These are phyloP conservation scores for Talaromyces atroroseus DNA, from an alignment of 2,329 filamentous ascomycete species.

Conservation along the genomic window DNA sequence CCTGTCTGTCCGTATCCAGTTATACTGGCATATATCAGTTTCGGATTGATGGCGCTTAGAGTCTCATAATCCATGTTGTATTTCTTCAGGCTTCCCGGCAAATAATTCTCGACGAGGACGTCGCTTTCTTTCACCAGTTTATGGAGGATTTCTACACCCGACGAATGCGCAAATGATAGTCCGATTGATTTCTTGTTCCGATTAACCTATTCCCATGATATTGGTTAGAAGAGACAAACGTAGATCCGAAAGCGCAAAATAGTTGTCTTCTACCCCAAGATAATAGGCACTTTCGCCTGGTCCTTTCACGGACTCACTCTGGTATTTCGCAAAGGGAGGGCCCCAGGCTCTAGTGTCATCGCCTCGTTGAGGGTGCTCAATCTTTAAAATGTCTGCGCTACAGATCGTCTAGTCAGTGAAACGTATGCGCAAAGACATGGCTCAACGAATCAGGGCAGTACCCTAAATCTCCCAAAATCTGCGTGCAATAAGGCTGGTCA, in stretches of 20 bases:
- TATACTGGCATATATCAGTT: slow-evolving; percentile 88
- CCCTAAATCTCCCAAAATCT: slow-evolving; percentile 94
- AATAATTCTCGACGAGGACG: slow-evolving; percentile 93
- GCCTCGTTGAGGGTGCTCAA: slow-evolving; percentile 85
- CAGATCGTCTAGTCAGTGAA: slow-evolving; percentile 17
- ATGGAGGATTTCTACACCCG: slow-evolving; percentile 82
- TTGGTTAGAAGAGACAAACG: slow-evolving; percentile 4
- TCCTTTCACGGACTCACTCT: slow-evolving; percentile 50
- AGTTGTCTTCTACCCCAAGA: slow-evolving; percentile 58
- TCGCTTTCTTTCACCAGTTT: slow-evolving; percentile 79
- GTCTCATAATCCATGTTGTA: slow-evolving; percentile 86
- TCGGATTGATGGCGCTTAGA: slow-evolving; percentile 73
- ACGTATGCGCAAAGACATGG: background rate
- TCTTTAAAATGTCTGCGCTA: slow-evolving; percentile 93
- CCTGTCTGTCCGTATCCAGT: slow-evolving; percentile 96
- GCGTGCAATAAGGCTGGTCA: slow-evolving; percentile 84
- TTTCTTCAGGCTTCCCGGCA: slow-evolving; percentile 82
- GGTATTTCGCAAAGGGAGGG: slow-evolving; percentile 82
- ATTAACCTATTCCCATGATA: slow-evolving; percentile 60
- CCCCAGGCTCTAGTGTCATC: slow-evolving; percentile 97
- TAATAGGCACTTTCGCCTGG: slow-evolving; percentile 95
- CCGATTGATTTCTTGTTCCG: slow-evolving; percentile 95
- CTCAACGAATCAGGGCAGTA: slow-evolving; percentile 42
- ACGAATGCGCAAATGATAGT: slow-evolving; percentile 79
- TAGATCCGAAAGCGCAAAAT: background rate